Evolutionary conservation across 2,329 filamentous ascomycete species (phyloP), one percentile per base, ranked within the genome.

Genomic region (Cytospora paraplurivora): DNA sequence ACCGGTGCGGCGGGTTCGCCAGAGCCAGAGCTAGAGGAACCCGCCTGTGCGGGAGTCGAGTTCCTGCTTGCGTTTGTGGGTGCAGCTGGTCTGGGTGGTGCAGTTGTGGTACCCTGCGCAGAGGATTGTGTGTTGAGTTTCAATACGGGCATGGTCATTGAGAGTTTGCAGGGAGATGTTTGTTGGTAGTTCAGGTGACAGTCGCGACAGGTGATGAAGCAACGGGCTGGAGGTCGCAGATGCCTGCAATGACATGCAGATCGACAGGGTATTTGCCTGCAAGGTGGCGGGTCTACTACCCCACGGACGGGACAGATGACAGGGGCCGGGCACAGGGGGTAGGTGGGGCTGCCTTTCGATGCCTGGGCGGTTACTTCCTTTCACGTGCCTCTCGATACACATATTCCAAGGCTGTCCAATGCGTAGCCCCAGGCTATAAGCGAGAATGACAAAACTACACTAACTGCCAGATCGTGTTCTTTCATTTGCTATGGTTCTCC

Each of bases 101-200:
- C 27, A 27, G 63, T 67, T 50, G 67, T 65, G 63, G 67, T 69
- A 68, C 69, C 58, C 44, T 67, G 67, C 38, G 68, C 60, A 52
- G 65, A 56, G 35, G 65, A 57, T 50, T 67, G 67, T 34, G 70
- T 74, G 54, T 66, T 67, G 56, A 73, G 67, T 50, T 71, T 74
- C 52, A 74, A 70, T 58, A 68, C 71, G 38, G 70, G 72, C 74
- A 75, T 75, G 62, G 37, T 67, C 62, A 32, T 47, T 19, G 32
- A 8, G 38, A 44, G 15, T 51, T 58, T 33, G 50, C 19, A 15
- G 34, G 21, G 8, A 21, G 21, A 50, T 56, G 58, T 44, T 35
- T 35, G 47, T 37, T 38, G 13, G 37, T 50, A 32, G 32, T 57
- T 7, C 27, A 32, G 32, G 17, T 53, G 33, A 13, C 35, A 55